Percentiles rank a stretch among this genome's conserved stretches.
phyloP scores from a whole-genome alignment of 2,329 filamentous ascomycete genomes.

The Colletotrichum kahawae region DNA sequence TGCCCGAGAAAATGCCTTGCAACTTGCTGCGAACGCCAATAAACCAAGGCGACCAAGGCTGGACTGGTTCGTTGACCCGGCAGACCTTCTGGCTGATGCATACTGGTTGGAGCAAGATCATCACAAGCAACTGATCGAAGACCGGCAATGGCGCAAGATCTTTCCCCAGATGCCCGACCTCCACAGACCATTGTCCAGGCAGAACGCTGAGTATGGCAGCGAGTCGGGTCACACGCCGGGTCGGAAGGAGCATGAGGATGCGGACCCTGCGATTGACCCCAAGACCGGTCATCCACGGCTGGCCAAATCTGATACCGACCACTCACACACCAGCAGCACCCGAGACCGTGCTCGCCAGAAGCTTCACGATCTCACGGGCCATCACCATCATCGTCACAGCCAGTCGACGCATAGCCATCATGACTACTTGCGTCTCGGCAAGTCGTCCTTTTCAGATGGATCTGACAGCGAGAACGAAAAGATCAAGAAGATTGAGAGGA shows the following conservation, averaged over 20 bases:
- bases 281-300: conserved; percentile 24
- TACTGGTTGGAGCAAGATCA: conserved; percentile 87
- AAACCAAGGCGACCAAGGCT: conserved; percentile 76
- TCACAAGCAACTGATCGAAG: conserved; percentile 83
- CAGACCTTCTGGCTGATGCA: conserved; percentile 86
- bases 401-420: conserved; percentile 55
- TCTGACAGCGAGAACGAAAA: conserved; percentile 62
- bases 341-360: conserved; percentile 66
- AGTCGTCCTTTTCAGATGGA: conserved; percentile 62
- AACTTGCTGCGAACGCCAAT: conserved; percentile 45
- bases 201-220: conserved; percentile 25
- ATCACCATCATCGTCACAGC: conserved; percentile 46
- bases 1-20: conserved; percentile 41
- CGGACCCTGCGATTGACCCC: neutral
- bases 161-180: conserved; percentile 54
- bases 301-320: conserved; percentile 42
- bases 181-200: conserved; percentile 32
- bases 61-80: conserved; percentile 84
- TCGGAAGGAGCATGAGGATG: neutral
- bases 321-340: conserved; percentile 55
- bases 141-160: conserved; percentile 76
- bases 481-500: conserved; percentile 34
- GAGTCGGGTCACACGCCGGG: neutral
- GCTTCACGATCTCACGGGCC: conserved; percentile 60
- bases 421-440: conserved; percentile 57